These are phyloP conservation scores for Catenaria anguillulae DNA, from an alignment of 371 early-diverging fungal species.

Conservation along the genomic window DNA sequence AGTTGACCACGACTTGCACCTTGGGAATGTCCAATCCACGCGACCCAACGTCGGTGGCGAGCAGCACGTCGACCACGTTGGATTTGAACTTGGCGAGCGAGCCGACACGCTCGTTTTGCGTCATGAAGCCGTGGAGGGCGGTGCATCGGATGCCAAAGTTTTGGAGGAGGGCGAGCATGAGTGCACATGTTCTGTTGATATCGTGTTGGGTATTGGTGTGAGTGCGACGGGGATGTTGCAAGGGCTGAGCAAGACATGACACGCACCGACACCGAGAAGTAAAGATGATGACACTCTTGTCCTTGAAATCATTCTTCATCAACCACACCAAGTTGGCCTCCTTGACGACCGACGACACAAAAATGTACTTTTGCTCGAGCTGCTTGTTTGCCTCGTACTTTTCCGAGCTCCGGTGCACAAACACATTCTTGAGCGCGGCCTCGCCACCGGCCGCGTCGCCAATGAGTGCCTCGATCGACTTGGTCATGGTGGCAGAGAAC, in stretches of 20 bases:
- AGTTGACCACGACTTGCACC: slow-evolving; percentile 89
- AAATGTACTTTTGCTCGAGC: slow-evolving; percentile 77
- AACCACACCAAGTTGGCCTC: slow-evolving; percentile 75
- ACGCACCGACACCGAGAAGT: slow-evolving; percentile 49
- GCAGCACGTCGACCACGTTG: slow-evolving; percentile 62
- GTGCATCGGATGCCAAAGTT: slow-evolving; percentile 77
- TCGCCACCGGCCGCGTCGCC: slow-evolving; percentile 13
- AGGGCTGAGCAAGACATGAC: background rate
- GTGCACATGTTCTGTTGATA: slow-evolving; percentile 46
- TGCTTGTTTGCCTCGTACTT: slow-evolving; percentile 66
- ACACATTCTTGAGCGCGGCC: slow-evolving; percentile 39
- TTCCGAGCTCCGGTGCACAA: slow-evolving; percentile 63
- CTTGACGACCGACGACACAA: slow-evolving; percentile 85
- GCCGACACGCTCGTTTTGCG: slow-evolving; percentile 76
- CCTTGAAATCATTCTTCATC: slow-evolving; percentile 46
- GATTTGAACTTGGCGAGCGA: slow-evolving; percentile 86
- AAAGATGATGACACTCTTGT: slow-evolving; percentile 81
- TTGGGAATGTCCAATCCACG: slow-evolving; percentile 97
- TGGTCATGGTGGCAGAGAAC: slow-evolving; percentile 95
- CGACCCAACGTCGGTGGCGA: slow-evolving; percentile 92
- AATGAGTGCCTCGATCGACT: slow-evolving; percentile 47
- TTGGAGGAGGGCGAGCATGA: slow-evolving; percentile 63
- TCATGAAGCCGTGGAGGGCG: slow-evolving; percentile 85
- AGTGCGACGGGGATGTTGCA: background rate
- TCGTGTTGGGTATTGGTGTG: background rate